Base-by-base conservation (phyloP, 768 basidiomycete genomes). In the Steccherinum ochraceum region DNA sequence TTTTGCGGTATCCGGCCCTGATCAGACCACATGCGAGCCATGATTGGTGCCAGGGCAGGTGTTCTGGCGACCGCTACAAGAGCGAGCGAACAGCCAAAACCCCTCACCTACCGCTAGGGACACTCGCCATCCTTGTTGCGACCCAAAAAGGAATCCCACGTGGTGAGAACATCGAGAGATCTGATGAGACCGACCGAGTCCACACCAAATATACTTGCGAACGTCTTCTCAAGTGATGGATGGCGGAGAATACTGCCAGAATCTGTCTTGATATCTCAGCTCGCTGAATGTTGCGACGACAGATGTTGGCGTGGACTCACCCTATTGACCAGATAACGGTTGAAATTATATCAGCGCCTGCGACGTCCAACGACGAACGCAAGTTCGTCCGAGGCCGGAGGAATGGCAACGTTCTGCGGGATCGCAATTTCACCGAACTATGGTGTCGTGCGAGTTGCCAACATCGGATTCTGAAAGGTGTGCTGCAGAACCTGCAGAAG, bases 21-120 rank as follows among this genome's bases (percentile, higher is more conserved):
- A 24, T 41, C 39, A 23, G 40, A 18, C 49, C 59, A 61, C 59
- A 61, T 56, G 59, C 42, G 55, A 49, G 12, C 45, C 52, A 51
- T 58, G 55, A 61, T 61, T 58, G 57, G 59, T n/a, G 48, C 35
- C 56, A 40, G 45, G 13, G 16, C 19, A 21, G 44, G 40, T 42
- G 26, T 35, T 45, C 24, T 18, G 49, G 40, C 23, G 49, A 46
- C 42, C 39, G 7, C 26, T 43, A 41, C 18, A 41, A 43, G 44
- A 52, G 52, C 48, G 35, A 46, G 52, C 63, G 63, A 64, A 64
- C 63, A 58, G 63, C 63, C 58, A 64, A 64, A 64, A 64, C 52
- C 59, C 61, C 63, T 59, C 63, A 64, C 30, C 30, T 35, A 16
- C 30, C 7, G 7, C 16, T 7, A 35, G 30, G 27, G 18, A 48